phyloP scores from a whole-genome alignment of 2,329 filamentous ascomycete genomes.

The Zymoseptoria passerinii region DNA sequence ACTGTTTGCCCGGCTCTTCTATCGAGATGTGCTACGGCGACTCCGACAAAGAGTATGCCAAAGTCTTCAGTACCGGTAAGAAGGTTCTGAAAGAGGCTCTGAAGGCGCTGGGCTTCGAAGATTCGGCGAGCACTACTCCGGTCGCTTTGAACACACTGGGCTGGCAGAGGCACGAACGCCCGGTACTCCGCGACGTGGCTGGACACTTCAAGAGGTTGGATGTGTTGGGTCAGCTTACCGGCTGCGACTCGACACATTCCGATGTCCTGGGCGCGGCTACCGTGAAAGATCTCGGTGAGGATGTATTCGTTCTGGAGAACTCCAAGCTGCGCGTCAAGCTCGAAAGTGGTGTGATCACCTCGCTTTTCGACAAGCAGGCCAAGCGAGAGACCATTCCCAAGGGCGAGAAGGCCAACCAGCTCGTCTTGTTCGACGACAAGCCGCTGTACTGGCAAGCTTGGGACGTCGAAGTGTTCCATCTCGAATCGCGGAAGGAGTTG shows the following conservation, averaged over 20 bases:
- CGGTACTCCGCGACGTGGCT: conserved; percentile 2
- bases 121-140: conserved; percentile 41
- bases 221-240: conserved; percentile 11
- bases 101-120: conserved; percentile 55
- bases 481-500: conserved; percentile 76
- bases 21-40: conserved; percentile 99
- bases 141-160: conserved; percentile 76
- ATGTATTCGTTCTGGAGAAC: conserved; percentile 70
- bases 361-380: conserved; percentile 65
- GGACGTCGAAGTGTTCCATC: conserved; percentile 95
- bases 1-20: conserved; percentile 86
- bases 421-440: conserved; percentile 95
- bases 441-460: conserved; percentile 95
- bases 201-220: conserved; percentile 1
- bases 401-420: conserved; percentile 72
- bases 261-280: conserved; percentile 6
- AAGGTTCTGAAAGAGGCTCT: conserved; percentile 63
- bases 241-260: neutral
- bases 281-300: conserved; percentile 10
- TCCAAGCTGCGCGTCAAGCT: conserved; percentile 66
- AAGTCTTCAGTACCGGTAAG: conserved; percentile 70
- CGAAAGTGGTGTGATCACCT: conserved; percentile 68
- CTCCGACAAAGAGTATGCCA: conserved; percentile 77
- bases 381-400: conserved; percentile 69
- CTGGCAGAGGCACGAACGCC: conserved; percentile 54